Evolutionary conservation across 176 grass and related monocot species (phyloP).

Genomic region (Cenchrus americanus): DNA sequence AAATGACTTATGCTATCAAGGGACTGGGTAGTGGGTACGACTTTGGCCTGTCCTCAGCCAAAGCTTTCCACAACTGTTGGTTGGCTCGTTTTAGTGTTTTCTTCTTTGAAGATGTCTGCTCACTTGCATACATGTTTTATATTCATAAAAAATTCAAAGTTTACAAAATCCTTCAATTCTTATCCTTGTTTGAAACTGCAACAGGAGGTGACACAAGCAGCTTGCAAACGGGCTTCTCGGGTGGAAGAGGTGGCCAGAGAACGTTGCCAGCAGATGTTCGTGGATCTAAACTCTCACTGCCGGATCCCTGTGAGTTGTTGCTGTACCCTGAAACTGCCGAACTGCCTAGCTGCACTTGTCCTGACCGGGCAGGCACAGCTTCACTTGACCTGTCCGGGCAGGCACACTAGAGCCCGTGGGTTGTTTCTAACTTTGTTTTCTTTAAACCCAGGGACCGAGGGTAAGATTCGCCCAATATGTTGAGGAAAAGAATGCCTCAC

Average conservation of each 20-base stretch:
- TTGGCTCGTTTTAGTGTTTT: not conserved
- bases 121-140: not conserved
- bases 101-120: not conserved
- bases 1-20: not conserved
- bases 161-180: not conserved
- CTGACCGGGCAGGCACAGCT: not conserved
- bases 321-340: not conserved
- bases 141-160: not conserved
- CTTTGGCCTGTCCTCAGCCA: not conserved
- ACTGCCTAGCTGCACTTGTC: not conserved
- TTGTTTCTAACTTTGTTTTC: not conserved
- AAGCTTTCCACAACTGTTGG: not conserved
- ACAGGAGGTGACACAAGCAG: conserved; percentile 47
- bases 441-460: conserved; percentile 62
- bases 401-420: not conserved
- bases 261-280: conserved; percentile 63
- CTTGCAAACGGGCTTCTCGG: conserved; percentile 46
- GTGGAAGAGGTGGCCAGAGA: conserved; percentile 66
- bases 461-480: conserved; percentile 59
- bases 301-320: conserved; percentile 56
- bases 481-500: conserved; percentile 44
- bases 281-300: conserved; percentile 69
- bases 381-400: not conserved
- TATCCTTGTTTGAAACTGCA: conserved; percentile 17
- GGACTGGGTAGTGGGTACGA: not conserved